A percentile compares a stretch with the other conserved stretches of the same genome.
Evolutionary conservation across 2,329 filamentous ascomycete species (phyloP).

Genomic region (Trichoderma gracile): DNA sequence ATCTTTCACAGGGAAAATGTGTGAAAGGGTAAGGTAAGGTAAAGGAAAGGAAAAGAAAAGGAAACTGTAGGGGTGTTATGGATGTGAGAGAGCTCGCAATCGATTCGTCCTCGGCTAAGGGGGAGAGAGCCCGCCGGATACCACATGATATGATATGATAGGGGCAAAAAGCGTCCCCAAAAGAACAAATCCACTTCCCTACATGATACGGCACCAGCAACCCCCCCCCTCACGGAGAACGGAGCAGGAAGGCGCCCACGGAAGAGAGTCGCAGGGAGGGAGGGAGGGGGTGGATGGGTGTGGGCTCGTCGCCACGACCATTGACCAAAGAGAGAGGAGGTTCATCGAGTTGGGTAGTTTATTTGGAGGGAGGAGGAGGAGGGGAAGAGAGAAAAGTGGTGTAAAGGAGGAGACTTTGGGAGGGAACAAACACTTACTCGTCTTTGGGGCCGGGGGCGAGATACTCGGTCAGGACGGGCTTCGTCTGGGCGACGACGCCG

Average conservation of each 20-base stretch:
- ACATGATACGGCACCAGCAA: neutral
- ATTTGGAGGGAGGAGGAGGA: neutral
- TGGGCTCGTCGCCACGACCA: too few relatives aligned
- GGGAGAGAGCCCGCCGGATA: neutral
- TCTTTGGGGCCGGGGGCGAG: conserved; percentile 49
- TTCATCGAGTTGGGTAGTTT: neutral
- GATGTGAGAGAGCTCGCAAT: too few relatives aligned
- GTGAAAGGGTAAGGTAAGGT: too few relatives aligned
- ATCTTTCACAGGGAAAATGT: too few relatives aligned
- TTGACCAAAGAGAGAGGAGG: neutral
- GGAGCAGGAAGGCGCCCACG: neutral
- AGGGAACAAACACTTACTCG: conserved; percentile 39
- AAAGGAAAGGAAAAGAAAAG: neutral
- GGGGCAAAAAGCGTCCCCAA: neutral
- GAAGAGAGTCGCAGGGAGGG: neutral
- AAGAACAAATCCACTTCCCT: conserved; percentile 10
- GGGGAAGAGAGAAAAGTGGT: neutral
- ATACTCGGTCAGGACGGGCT: conserved; percentile 45
- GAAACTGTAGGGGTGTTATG: neutral
- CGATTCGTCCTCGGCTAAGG: neutral
- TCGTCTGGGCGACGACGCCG: conserved; percentile 34
- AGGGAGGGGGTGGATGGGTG: neutral
- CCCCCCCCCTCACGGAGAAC: conserved; percentile 4
- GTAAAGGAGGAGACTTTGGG: too few relatives aligned
- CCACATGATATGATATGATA: conserved; percentile 13